Evolutionary conservation across 75 land plant species (phyloP).

Genomic region (Pinus tabuliformis): DNA sequence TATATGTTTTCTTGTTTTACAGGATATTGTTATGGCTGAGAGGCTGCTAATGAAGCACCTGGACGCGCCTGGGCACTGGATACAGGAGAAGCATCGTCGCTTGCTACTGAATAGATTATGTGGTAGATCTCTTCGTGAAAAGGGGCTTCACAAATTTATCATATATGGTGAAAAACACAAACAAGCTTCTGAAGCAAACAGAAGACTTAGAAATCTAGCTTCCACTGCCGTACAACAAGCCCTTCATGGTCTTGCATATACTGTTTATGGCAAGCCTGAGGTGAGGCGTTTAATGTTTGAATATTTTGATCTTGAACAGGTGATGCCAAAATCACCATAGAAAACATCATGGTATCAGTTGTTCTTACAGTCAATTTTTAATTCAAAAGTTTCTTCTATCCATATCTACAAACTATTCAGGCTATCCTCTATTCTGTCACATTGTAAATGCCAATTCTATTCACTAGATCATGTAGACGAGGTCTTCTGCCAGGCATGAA

Average conservation of each 20-base stretch:
- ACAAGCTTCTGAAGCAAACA: conserved; percentile 58
- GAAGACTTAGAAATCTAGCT: conserved; percentile 76
- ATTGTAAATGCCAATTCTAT: background rate
- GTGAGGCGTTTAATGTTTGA: conserved; percentile 95
- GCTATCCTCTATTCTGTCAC: background rate
- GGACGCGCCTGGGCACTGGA: conserved; percentile 87
- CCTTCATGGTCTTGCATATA: conserved; percentile 79
- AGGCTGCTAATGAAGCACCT: conserved; percentile 90
- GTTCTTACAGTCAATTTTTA: background rate
- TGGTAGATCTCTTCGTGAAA: conserved; percentile 74
- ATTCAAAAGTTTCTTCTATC: background rate
- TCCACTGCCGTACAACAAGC: conserved; percentile 89
- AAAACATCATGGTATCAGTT: background rate
- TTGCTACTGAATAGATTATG: conserved; percentile 80
- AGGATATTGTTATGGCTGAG: conserved; percentile 99
- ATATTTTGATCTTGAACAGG: conserved; percentile 83
- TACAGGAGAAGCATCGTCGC: conserved; percentile 77
- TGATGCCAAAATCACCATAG: conserved; percentile 50
- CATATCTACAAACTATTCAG: background rate
- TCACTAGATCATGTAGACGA: background rate
- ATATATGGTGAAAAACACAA: conserved; percentile 61
- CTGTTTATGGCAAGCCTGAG: conserved; percentile 86
- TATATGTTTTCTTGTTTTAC: background rate
- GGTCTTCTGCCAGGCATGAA: background rate
- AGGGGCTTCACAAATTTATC: conserved; percentile 61